Conservation (phyloP, 176 grass and related monocot genomes). For the Oropetium thomaeum region DNA sequence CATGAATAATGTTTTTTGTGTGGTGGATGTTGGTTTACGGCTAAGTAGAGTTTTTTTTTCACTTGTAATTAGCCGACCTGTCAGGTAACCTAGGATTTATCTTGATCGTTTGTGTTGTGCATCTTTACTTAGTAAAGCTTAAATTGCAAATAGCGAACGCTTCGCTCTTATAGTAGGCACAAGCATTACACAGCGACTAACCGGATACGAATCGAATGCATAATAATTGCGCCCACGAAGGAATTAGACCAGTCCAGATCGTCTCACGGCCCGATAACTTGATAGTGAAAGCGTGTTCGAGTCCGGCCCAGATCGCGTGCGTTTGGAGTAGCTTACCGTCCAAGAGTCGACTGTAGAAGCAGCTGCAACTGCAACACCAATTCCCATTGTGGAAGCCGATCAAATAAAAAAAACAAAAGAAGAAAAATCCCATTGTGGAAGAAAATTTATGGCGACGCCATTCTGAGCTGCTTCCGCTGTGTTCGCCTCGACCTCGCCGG, state of each 20-base stretch:
- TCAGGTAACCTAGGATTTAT: background rate
- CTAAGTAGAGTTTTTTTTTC: background rate
- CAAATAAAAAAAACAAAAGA: no score
- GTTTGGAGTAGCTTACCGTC: background rate
- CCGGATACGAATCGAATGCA: background rate
- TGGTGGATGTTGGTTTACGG: background rate
- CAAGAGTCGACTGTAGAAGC: no score
- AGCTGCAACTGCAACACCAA: no score
- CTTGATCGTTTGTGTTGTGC: no score
- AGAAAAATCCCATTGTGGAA: background rate
- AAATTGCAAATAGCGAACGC: no score
- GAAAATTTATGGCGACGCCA: background rate
- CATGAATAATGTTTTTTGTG: conserved; percentile 15
- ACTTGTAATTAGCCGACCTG: background rate
- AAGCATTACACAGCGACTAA: background rate
- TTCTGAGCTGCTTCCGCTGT: background rate
- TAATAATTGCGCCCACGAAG: background rate
- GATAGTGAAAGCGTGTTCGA: background rate
- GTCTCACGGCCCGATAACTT: background rate
- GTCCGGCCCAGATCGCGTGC: background rate
- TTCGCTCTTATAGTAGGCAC: no score
- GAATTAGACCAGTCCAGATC: background rate
- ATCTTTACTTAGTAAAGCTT: no score
- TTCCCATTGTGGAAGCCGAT: no score
- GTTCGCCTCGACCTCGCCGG: background rate